These are phyloP conservation scores for Lactifluus volemus DNA, from an alignment of 768 basidiomycete species.

Conservation along the genomic window DNA sequence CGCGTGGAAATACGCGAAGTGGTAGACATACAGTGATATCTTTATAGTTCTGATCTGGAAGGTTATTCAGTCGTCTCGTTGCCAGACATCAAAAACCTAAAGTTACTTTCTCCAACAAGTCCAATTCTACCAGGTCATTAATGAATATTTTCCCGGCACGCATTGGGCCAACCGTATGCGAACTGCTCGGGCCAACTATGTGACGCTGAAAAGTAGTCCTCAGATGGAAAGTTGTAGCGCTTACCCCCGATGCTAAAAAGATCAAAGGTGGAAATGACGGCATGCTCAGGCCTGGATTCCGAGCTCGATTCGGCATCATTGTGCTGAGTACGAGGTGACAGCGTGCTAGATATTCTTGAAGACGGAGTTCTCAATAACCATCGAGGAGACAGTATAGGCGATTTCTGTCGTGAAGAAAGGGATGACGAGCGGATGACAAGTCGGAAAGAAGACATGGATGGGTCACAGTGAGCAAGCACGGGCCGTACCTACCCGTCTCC, in stretches of 20 bases:
- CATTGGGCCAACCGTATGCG: constrained; percentile 79
- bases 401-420: background rate
- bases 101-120: constrained; percentile 57
- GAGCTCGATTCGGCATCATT: background rate
- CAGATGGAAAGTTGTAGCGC: constrained; percentile 19
- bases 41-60: constrained; percentile 69
- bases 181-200: constrained; percentile 48
- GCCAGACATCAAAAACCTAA: background rate
- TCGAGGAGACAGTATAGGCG: background rate
- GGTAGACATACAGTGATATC: constrained; percentile 58
- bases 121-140: constrained; percentile 57
- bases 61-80: background rate
- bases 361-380: background rate
- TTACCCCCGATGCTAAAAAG: constrained; percentile 84
- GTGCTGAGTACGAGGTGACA: background rate
- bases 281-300: constrained; percentile 46
- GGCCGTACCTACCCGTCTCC: background rate
- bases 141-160: constrained; percentile 87
- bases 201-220: background rate
- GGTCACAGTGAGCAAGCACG: background rate
- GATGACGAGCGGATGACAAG: background rate
- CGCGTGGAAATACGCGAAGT: background rate
- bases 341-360: background rate
- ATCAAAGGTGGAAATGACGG: constrained; percentile 90
- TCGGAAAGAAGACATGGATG: background rate